phyloP scores from a whole-genome alignment of 768 basidiomycete species.

The Psilocybe tampanensis region DNA sequence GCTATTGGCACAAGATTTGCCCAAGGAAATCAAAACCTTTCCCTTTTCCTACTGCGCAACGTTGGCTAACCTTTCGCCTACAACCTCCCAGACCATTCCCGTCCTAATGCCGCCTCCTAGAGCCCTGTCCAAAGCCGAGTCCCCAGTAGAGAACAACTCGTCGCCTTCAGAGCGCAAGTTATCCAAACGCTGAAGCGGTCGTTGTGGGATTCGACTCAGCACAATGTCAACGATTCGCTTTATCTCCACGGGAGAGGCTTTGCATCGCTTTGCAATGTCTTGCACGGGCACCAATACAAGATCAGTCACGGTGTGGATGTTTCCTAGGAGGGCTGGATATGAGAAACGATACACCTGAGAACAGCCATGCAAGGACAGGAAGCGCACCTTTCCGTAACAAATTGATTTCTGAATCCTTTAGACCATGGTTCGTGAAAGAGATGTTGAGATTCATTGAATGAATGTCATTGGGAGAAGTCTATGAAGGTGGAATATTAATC shows the following conservation, averaged over 20 bases:
- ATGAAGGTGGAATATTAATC: no score
- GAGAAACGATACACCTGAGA: neutral
- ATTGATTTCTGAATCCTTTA: constrained; percentile 21
- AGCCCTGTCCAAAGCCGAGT: constrained; percentile 61
- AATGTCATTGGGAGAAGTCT: constrained; percentile 2
- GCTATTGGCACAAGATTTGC: constrained; percentile 40
- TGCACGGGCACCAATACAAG: constrained; percentile 48
- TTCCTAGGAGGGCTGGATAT: constrained; percentile 37
- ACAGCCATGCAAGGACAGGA: neutral
- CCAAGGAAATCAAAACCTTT: neutral
- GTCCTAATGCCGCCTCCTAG: constrained; percentile 81
- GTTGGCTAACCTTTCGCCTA: constrained; percentile 76
- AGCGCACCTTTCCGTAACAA: constrained; percentile 34
- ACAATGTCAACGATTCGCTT: constrained; percentile 52
- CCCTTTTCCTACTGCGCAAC: neutral
- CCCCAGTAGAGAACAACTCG: constrained; percentile 73
- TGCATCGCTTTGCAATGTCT: constrained; percentile 61
- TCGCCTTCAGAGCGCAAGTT: constrained; percentile 37
- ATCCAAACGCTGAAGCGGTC: constrained; percentile 41
- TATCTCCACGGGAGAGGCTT: constrained; percentile 49
- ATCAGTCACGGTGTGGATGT: constrained; percentile 48
- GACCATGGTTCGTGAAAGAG: constrained; percentile 12
- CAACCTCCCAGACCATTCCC: constrained; percentile 86
- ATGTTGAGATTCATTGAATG: constrained; percentile 13
- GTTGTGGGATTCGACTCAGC: constrained; percentile 41